phyloP scores from a whole-genome alignment of 768 basidiomycete genomes.

The Tricholoma furcatifolium region DNA sequence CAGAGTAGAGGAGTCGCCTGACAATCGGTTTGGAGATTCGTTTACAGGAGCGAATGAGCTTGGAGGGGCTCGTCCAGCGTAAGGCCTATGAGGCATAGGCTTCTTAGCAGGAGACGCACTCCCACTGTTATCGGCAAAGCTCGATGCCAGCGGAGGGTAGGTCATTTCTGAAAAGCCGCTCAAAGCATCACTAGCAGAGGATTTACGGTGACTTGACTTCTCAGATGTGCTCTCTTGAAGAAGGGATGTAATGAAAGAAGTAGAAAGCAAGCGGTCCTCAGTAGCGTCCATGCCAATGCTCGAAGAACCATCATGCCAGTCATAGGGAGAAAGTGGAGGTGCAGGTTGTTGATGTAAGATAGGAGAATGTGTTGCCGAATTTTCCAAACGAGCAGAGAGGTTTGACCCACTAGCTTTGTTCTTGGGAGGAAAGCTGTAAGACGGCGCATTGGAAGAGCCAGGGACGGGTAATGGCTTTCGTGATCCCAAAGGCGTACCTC shows the following conservation, averaged over 20 bases:
- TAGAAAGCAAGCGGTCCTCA: slow-evolving; percentile 57
- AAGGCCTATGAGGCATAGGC: slow-evolving; percentile 6
- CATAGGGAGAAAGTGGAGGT: slow-evolving; percentile 37
- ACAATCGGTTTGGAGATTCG: slow-evolving; percentile 22
- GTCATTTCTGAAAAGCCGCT: slow-evolving; percentile 56
- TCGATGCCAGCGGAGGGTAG: slow-evolving; percentile 42
- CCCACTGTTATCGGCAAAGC: slow-evolving; percentile 7
- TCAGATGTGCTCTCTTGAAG: slow-evolving; percentile 42
- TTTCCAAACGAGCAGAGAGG: slow-evolving; percentile 3
- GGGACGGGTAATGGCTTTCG: slow-evolving; percentile 13
- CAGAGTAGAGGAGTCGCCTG: slow-evolving; percentile 40
- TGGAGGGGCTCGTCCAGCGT: slow-evolving; percentile 30
- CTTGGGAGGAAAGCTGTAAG: slow-evolving; percentile 1
- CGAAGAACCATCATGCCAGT: slow-evolving; percentile 64
- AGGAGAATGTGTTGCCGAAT: not conserved
- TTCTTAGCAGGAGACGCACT: slow-evolving; percentile 8
- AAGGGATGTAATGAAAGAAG: slow-evolving; percentile 59
- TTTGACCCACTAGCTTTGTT: slow-evolving; percentile 4
- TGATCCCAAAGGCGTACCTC: slow-evolving; percentile 17
- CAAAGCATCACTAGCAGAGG: slow-evolving; percentile 38
- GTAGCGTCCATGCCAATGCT: slow-evolving; percentile 54
- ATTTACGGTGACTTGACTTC: slow-evolving; percentile 27
- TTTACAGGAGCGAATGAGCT: slow-evolving; percentile 33
- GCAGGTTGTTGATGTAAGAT: slow-evolving; percentile 14
- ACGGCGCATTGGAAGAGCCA: not conserved